A percentile compares a stretch with the other conserved stretches of the same genome.
phyloP scores from a whole-genome alignment of 2,329 filamentous ascomycete genomes.

The Mollisiaceae sp. region DNA sequence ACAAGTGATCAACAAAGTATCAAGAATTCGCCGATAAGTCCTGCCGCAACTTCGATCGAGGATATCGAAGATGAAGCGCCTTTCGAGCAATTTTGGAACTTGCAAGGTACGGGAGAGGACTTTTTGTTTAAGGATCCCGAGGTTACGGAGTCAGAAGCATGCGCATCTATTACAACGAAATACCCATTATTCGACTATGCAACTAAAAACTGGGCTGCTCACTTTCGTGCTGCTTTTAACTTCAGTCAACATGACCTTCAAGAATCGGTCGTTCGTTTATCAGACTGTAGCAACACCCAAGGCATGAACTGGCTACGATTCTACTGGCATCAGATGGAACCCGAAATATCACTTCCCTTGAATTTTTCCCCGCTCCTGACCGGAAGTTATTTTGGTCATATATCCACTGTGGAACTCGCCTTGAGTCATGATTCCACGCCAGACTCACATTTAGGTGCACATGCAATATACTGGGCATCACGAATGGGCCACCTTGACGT shows the following conservation, averaged over 20 bases:
- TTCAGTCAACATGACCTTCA: slow-evolving; percentile 7
- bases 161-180: slow-evolving; percentile 32
- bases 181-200: slow-evolving; percentile 46
- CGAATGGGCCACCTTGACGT: slow-evolving; percentile 34
- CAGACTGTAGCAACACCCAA: slow-evolving; percentile 23
- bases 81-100: slow-evolving; percentile 19
- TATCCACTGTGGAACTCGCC: slow-evolving; percentile 29
- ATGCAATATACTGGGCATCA: slow-evolving; percentile 44
- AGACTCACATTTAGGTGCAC: slow-evolving; percentile 27
- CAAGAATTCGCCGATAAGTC: slow-evolving; percentile 26
- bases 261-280: slow-evolving; percentile 11
- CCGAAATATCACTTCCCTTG: slow-evolving; percentile 33
- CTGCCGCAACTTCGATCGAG: background rate
- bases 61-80: background rate
- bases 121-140: slow-evolving; percentile 39
- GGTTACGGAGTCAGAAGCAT: slow-evolving; percentile 35
- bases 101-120: slow-evolving; percentile 29
- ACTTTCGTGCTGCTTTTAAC: slow-evolving; percentile 34
- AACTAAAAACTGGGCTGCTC: slow-evolving; percentile 45
- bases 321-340: slow-evolving; percentile 37
- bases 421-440: slow-evolving; percentile 21
- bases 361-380: slow-evolving; percentile 38
- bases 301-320: slow-evolving; percentile 45
- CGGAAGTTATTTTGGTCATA: slow-evolving; percentile 44
- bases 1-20: slow-evolving; percentile 19